These are phyloP conservation scores for Linum tenue DNA, from an alignment of 345 rosid species.

Conservation along the genomic window DNA sequence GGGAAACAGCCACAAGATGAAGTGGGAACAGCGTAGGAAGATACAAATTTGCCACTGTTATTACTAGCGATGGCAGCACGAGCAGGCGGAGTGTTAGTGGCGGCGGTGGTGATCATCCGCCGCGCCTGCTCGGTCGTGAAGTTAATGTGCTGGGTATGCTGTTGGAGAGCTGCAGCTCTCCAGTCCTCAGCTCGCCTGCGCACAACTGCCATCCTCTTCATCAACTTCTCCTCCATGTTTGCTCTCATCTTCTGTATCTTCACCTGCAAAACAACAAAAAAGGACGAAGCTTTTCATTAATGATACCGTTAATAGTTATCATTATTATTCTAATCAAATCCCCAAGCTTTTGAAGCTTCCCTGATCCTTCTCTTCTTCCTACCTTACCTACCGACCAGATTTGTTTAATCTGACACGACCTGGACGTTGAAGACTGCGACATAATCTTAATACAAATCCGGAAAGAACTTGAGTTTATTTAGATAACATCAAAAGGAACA, in stretches of 20 bases:
- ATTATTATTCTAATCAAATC: not conserved
- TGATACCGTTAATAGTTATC: not conserved
- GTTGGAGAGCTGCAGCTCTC: conserved; percentile 56
- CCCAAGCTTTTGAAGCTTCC: not conserved
- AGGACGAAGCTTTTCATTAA: no score
- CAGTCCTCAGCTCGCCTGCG: conserved; percentile 73
- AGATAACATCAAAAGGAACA: not conserved
- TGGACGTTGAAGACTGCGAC: not conserved
- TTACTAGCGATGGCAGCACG: not conserved
- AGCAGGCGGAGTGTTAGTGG: conserved; percentile 9
- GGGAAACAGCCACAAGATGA: conserved; percentile 69
- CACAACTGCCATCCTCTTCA: conserved; percentile 75
- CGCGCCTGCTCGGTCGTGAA: conserved; percentile 36
- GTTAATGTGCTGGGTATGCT: conserved; percentile 55
- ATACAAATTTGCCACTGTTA: not conserved
- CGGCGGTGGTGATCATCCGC: conserved; percentile 31
- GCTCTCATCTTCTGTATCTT: conserved; percentile 91
- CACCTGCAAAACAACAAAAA: conserved; percentile 33
- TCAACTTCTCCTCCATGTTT: conserved; percentile 67
- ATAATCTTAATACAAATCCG: not conserved
- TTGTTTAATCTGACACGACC: not conserved
- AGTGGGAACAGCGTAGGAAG: conserved; percentile 24
- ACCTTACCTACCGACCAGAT: not conserved
- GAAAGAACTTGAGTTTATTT: not conserved
- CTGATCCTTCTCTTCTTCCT: not conserved